Conservation (phyloP, 1,284 basidiomycete species). For the Inonotus obliquus region DNA sequence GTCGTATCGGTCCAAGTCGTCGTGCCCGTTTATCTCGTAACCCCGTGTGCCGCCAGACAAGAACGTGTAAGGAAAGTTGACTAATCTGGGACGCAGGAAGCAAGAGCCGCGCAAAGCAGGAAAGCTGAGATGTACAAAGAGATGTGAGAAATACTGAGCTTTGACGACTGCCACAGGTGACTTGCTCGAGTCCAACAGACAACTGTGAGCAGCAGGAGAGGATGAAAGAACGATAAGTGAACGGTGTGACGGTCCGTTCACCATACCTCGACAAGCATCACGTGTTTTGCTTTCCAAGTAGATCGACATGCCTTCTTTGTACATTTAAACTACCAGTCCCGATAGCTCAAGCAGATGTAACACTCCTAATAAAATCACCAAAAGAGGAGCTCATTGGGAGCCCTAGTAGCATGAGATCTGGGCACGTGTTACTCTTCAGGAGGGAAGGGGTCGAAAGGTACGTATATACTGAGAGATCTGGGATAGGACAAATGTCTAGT, state of each 20-base stretch:
- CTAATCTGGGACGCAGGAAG: conserved; percentile 3
- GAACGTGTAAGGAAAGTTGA: neutral
- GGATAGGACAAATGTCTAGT: no score
- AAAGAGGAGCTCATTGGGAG: no score
- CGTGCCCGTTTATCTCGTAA: no score
- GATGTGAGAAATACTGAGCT: neutral
- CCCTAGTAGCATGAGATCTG: no score
- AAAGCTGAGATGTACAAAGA: neutral
- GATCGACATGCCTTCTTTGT: neutral
- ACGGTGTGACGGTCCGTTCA: no score
- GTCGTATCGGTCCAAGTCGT: neutral
- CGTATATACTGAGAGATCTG: no score
- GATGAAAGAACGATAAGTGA: neutral
- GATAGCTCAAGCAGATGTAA: no score
- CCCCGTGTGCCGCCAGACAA: no score
- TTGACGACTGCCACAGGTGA: neutral
- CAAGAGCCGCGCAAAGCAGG: neutral
- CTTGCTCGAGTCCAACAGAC: neutral
- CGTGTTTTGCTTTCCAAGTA: neutral
- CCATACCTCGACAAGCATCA: neutral
- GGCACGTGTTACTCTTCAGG: no score
- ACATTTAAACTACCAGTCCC: no score
- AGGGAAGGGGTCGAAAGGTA: no score
- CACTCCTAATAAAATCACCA: no score
- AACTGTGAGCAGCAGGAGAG: neutral